These are phyloP conservation scores for Picea engelmannii DNA, from an alignment of 83 land plant species.

Conservation along the genomic window DNA sequence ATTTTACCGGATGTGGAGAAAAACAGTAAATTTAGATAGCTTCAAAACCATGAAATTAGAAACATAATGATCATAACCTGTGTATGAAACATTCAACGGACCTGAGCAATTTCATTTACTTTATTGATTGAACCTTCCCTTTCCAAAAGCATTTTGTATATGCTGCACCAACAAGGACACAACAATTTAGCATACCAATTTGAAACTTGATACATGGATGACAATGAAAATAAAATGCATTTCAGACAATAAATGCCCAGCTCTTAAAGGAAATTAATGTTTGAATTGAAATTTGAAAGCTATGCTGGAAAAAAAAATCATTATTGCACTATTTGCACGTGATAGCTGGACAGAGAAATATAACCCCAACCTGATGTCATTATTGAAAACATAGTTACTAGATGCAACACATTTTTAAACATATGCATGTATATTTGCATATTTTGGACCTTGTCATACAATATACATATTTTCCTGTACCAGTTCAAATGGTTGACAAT, in stretches of 20 bases:
- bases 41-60: not conserved
- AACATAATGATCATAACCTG: not conserved
- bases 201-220: not conserved
- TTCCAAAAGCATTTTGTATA: constrained; percentile 68
- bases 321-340: no score
- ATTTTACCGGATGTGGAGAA: not conserved
- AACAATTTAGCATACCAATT: not conserved
- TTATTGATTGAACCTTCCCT: constrained; percentile 74
- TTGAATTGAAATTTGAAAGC: not conserved
- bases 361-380: no score
- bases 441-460: no score
- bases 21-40: not conserved
- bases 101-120: constrained; percentile 94
- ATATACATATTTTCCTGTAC: no score
- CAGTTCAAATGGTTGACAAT: no score
- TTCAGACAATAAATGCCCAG: not conserved
- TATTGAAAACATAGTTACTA: no score
- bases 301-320: no score
- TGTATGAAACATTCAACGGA: constrained; percentile 18
- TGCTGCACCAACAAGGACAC: constrained; percentile 44
- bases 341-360: no score
- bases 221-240: not conserved
- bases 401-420: no score
- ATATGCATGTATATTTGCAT: no score
- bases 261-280: not conserved